Evolutionary conservation across 1,139 yeast species (phyloP), one percentile per base, ranked within the genome.

Genomic region (Kurtzmaniella natalensis): DNA sequence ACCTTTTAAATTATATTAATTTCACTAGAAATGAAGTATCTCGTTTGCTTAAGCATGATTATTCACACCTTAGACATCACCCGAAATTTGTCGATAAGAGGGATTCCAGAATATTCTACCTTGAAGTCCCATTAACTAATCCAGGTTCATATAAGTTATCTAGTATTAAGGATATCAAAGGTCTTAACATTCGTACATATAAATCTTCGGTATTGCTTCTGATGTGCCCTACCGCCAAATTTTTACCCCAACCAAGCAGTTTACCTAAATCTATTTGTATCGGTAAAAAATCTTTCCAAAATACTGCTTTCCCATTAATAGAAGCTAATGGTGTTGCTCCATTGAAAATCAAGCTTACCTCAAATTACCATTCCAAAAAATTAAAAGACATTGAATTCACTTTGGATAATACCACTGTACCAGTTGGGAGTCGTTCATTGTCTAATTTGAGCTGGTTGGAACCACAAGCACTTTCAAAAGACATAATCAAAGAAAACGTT

Each of bases 271-370:
- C 36, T 23, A 25, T 35, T 10, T 88, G 96, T 60, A 59, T 81
- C 24, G 84, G 59, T 2, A 37, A 42, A 2, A 41, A 42, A 5
- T 33, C 47, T 5, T 50, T 25, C 21, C 14, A 9, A 80, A 53
- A 70, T 9, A 60, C 81, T n/a, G 63, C 66, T 25, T 59, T 64
- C 30, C 75, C 75, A 0, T 48, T 61, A 31, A 66, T 88, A 20
- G 66, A 74, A 4, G 72, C 80, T 1, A 62, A 64, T 26, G 96
- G 96, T 37, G 83, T 84, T 2, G 80, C 89, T 1, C 96, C 96
- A 0, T 58, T 87, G 32, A 71, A 70, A 22, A 66, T 86, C 18
- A 70, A 72, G 37, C 79, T 87, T 44, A 70, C 72, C 17, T 72
- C 82, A 30, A 66, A 70, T 21, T 57, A 82, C 11, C 70, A 76